Evolutionary conservation across 2,329 filamentous ascomycete genomes (phyloP), one percentile per base, ranked within the genome.

Genomic region (Alternaria ethzedia): DNA sequence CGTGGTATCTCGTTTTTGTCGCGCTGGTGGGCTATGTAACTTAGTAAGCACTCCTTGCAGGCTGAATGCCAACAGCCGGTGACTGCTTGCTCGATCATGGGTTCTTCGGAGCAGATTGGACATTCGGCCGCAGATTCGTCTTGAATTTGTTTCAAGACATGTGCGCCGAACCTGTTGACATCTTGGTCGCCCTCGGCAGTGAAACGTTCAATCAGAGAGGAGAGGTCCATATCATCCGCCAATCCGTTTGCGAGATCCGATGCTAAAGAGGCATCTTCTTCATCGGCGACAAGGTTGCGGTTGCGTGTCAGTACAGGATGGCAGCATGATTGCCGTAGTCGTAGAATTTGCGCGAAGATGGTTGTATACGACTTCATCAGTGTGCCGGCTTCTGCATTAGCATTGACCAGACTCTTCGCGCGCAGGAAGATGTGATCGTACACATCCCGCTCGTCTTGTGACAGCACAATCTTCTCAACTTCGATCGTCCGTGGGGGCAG

Each of bases 41-140:
- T 90, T 2, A 96, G 83, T n/a, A 98, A 83, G 73, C 96, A 99
- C 66, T 92, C 91, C 80, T 96, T 97, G 83, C 96, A 99, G 1
- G 96, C 94, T 32, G 93, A 97, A 79, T 99, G 96, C 94, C 96
- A 99, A 81, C 96, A 99, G 0, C 93, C 93, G 0, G 96, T 98
- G 2, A 99, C 96, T 0, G 92, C 91, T 75, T 97, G 95, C 57
- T 97, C 91, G 44, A 93, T 88, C 94, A 98, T 98, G 4, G 94
- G 94, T 78, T 98, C 96, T 78, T 98, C 95, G 5, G 92, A 89
- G 80, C 96, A 99, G 56, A 99, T 92, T 0, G 96, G 95, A 73
- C 96, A 99, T 82, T 99, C 96, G 64, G 91, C 91, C 63, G 91
- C 88, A 0, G 92, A 90, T 74, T 98, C 95, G 58, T 92, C 92